Base-by-base conservation (phyloP, 352 stramenopile species). In the Phytophthora nicotianae region DNA sequence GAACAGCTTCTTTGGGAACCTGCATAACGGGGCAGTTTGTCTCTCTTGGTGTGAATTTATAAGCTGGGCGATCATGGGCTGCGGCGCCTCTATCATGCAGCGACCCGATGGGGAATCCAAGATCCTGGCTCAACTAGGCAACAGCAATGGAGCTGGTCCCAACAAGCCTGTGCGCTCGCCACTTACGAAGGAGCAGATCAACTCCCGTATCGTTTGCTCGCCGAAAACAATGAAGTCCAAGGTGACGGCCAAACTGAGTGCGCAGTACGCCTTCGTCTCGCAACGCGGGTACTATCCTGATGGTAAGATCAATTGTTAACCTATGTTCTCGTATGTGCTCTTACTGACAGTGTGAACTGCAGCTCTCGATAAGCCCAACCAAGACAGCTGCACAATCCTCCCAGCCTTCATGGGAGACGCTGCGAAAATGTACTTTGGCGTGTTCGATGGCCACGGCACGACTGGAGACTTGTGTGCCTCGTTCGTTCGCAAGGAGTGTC, bases 341-440 rank as follows among this genome's bases (percentile, higher is more conserved):
- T 13, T 27, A 13, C 21, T 51, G n/a, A 45, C 13, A 48, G 1
- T 47, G 19, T 54, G 2, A 35, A n/a, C 29, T 41, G 7, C 26
- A 88, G 82, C 95, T 38, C 76, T 96, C 3, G 81, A 98, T 76
- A 99, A 99, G 75, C 79, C 95, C 5, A 99, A 99, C 74, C 97
- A 99, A 75, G 97, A 99, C 76, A 81, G 83, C 20, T 99, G 95
- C 74, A 87, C 80, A 19, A 86, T 96, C 49, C 78, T 94, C 20
- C 83, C 85, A 19, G 79, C 77, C 27, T 96, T 96, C 69, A 90
- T 81, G 48, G 82, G 80, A 5, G 83, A 96, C 54, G 53, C 84
- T 13, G 51, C 58, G 16, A 91, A 93, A 62, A 88, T 94, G 58
- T 93, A 93, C 65, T 95, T 96, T 62, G 88, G 88, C 20, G 85